Conservation (phyloP, 192 early-diverging fungal species). For the Coemansia erecta region DNA sequence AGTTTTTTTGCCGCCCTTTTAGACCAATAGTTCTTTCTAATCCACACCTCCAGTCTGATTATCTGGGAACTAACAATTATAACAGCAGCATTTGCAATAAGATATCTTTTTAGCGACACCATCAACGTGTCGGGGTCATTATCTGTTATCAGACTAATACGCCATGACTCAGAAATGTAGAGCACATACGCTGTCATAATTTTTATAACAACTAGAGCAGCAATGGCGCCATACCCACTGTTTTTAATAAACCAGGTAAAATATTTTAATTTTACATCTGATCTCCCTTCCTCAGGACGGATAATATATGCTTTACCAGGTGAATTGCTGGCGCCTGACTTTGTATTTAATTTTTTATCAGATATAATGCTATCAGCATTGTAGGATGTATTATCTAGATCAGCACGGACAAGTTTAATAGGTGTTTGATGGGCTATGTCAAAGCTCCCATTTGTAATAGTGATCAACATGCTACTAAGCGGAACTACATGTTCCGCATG, state of each 20-base stretch:
- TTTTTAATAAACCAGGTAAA: background rate
- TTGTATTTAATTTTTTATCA: too few species aligned
- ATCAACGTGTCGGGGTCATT: background rate
- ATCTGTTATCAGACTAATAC: background rate
- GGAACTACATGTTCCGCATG: conserved; percentile 43
- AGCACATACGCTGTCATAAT: background rate
- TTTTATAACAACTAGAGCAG: background rate
- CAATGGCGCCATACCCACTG: background rate
- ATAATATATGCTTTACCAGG: background rate
- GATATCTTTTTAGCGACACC: background rate
- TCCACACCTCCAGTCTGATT: background rate
- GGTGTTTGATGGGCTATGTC: background rate
- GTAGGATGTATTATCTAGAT: background rate
- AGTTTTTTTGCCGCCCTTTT: background rate
- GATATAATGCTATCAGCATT: too few species aligned
- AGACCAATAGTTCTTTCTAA: background rate
- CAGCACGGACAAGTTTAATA: background rate
- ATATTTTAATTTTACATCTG: background rate
- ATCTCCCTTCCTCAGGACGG: background rate
- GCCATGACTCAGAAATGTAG: background rate
- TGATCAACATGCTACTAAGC: conserved; percentile 19
- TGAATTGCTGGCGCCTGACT: too few species aligned
- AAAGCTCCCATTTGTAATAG: background rate
- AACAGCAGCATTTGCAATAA: background rate
- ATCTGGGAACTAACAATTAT: background rate